Percentiles rank a stretch among this genome's conserved stretches.
Conservation (phyloP, 352 stramenopile genomes). For the Phytopythium montanum region DNA sequence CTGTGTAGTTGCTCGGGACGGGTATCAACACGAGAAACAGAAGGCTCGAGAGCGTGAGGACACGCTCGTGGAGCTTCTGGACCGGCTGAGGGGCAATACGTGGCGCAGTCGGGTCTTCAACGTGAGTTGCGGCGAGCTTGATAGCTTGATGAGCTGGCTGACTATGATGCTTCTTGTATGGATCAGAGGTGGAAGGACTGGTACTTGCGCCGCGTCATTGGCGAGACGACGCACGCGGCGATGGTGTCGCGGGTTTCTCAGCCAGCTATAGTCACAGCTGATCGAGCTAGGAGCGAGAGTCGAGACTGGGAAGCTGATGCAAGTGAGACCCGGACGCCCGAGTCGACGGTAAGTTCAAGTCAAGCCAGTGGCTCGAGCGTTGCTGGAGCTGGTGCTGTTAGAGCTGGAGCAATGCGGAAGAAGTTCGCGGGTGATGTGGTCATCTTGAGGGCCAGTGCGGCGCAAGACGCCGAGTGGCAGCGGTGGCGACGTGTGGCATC, state of each 20-base stretch:
- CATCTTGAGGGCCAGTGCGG: background rate
- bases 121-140: background rate
- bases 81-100: background rate
- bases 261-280: background rate
- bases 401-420: background rate
- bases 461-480: constrained; percentile 17
- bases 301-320: background rate
- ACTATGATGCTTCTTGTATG: background rate
- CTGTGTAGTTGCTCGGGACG: constrained; percentile 3
- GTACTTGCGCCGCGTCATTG: constrained; percentile 41
- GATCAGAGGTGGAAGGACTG: constrained; percentile 53
- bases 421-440: background rate
- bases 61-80: background rate
- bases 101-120: constrained; percentile 19
- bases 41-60: background rate
- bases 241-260: constrained; percentile 40
- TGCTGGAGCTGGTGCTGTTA: background rate
- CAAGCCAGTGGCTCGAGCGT: background rate
- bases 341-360: background rate
- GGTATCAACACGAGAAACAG: background rate
- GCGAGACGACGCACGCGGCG: constrained; percentile 57
- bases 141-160: background rate
- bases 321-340: background rate
- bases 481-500: constrained; percentile 24
- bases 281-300: background rate